Conservation (phyloP, 768 basidiomycete genomes). For the Tulasnella sp. region DNA sequence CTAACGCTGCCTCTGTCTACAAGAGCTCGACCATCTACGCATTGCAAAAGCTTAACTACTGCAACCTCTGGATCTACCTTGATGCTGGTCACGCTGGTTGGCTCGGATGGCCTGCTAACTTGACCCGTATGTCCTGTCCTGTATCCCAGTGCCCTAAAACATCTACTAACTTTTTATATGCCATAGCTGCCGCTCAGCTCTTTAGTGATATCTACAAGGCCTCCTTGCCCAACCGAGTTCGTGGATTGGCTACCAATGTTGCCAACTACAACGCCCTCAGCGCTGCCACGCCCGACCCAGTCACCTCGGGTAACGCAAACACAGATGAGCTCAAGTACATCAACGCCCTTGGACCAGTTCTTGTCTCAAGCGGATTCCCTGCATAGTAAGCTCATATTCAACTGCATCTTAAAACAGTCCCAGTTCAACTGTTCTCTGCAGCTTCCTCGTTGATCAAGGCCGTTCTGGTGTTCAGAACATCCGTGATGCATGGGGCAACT, state of each 20-base stretch:
- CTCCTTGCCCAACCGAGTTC: conserved; percentile 45
- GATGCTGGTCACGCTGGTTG: conserved; percentile 45
- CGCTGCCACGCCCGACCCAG: conserved; percentile 43
- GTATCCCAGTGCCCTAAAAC: neutral
- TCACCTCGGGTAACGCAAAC: conserved; percentile 43
- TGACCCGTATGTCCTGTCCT: conserved; percentile 18
- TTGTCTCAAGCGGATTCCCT: conserved; percentile 25
- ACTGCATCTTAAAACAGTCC: too few relatives aligned
- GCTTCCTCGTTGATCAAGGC: conserved; percentile 56
- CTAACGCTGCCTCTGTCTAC: conserved; percentile 40
- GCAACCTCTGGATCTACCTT: conserved; percentile 48
- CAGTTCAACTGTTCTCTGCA: too few relatives aligned
- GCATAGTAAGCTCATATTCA: conserved; percentile 31
- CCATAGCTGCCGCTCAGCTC: conserved; percentile 38
- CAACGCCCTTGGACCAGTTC: conserved; percentile 24
- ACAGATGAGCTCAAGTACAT: conserved; percentile 28
- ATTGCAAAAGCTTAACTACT: conserved; percentile 38
- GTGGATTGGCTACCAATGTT: conserved; percentile 46
- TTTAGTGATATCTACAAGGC: conserved; percentile 38
- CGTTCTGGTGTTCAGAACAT: conserved; percentile 51
- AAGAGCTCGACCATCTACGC: conserved; percentile 23
- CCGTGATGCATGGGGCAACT: conserved; percentile 49
- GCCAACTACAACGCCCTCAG: conserved; percentile 30
- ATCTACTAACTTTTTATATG: neutral
- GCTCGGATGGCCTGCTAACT: conserved; percentile 57